These are phyloP conservation scores for Malania oleifera DNA, from an alignment of 164 flowering plant genomes.

Conservation along the genomic window DNA sequence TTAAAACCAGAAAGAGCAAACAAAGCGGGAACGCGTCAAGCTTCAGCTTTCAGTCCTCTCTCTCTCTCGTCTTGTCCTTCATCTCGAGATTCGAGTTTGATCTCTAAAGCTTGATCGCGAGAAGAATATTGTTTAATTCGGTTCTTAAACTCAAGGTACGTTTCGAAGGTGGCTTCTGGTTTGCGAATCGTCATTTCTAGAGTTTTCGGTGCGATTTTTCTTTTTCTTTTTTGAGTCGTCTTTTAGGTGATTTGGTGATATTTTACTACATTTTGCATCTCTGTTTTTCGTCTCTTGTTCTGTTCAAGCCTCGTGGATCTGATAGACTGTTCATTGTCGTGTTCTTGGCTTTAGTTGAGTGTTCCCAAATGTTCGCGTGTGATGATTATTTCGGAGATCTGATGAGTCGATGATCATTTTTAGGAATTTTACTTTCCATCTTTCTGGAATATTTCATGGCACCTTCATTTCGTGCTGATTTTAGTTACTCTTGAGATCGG, in stretches of 20 bases:
- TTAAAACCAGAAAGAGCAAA: slow-evolving; percentile 15
- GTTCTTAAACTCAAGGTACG: slow-evolving; percentile 1
- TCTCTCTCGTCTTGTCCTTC: not conserved
- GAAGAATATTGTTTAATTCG: slow-evolving; percentile 13
- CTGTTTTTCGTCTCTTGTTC: too few species aligned
- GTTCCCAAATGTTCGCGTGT: too few species aligned
- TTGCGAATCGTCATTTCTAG: not conserved
- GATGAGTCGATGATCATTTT: too few species aligned
- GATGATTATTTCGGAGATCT: too few species aligned
- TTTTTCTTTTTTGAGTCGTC: not conserved
- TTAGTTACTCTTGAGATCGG: too few species aligned
- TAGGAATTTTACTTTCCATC: too few species aligned
- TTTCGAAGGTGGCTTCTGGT: not conserved
- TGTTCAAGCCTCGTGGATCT: not conserved
- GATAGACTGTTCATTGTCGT: not conserved
- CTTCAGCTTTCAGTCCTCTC: slow-evolving; percentile 5
- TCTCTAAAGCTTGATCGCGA: too few species aligned
- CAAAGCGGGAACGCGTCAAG: slow-evolving; percentile 29
- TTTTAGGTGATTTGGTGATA: too few species aligned
- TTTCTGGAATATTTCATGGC: too few species aligned
- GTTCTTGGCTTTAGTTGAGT: slow-evolving; percentile 9
- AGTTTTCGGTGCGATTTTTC: not conserved
- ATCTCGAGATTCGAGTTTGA: too few species aligned
- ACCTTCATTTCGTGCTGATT: too few species aligned
- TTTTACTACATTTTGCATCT: too few species aligned